These are phyloP conservation scores for Sisymbrium irio DNA, from an alignment of 345 rosid species.

Conservation along the genomic window DNA sequence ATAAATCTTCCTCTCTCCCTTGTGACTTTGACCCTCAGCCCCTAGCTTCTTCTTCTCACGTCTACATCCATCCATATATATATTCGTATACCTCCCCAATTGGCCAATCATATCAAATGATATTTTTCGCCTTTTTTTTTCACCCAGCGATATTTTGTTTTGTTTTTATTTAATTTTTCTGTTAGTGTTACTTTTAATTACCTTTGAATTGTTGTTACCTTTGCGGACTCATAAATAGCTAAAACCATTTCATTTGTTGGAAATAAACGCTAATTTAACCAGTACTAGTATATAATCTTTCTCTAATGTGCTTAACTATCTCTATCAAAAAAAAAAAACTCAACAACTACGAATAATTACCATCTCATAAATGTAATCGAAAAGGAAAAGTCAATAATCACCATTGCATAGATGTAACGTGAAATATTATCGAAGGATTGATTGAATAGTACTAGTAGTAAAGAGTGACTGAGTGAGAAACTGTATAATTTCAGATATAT, in stretches of 20 bases:
- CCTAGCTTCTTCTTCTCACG: background rate
- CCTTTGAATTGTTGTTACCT: background rate
- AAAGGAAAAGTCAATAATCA: background rate
- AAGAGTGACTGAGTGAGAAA: background rate
- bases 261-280: background rate
- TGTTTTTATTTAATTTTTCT: background rate
- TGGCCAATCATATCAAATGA: background rate
- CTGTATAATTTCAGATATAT: background rate
- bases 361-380: no score
- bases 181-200: background rate
- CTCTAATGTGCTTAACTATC: background rate
- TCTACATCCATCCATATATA: background rate
- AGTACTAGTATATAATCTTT: background rate
- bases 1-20: background rate
- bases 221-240: background rate
- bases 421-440: background rate
- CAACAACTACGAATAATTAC: no score
- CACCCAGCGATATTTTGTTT: background rate
- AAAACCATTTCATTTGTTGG: background rate
- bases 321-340: background rate
- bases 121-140: no score
- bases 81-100: background rate
- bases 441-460: no score
- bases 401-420: background rate
- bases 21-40: constrained; percentile 7